Conservation (phyloP, 768 basidiomycete genomes). For the Macrolepiota dolichaula region DNA sequence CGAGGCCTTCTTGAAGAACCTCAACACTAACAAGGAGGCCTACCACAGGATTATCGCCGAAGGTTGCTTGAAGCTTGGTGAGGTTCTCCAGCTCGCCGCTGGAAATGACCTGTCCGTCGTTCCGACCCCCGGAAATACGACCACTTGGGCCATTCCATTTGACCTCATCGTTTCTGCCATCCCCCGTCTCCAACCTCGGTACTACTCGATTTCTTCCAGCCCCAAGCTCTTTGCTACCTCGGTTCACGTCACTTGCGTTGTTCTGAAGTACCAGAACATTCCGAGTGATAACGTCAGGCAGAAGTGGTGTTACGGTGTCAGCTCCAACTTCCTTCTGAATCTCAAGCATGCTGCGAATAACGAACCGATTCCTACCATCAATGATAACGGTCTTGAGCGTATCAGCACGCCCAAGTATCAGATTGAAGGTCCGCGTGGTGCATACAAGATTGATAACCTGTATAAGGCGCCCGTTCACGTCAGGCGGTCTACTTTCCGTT, state of each 20-base stretch:
- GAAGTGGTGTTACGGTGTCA: constrained; percentile 84
- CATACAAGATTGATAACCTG: constrained; percentile 65
- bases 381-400: constrained; percentile 30
- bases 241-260: constrained; percentile 94
- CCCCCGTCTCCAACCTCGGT: constrained; percentile 92
- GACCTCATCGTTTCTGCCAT: constrained; percentile 94
- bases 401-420: constrained; percentile 66
- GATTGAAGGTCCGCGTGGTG: constrained; percentile 87
- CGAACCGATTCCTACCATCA: constrained; percentile 47
- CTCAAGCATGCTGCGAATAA: constrained; percentile 73
- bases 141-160: constrained; percentile 90
- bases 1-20: constrained; percentile 63
- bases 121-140: constrained; percentile 74
- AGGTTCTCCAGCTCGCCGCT: constrained; percentile 88
- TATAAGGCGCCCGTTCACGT: constrained; percentile 94
- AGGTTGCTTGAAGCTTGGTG: constrained; percentile 88
- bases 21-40: constrained; percentile 85
- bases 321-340: constrained; percentile 94
- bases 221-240: constrained; percentile 87
- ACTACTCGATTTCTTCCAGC: constrained; percentile 97
- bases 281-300: constrained; percentile 45
- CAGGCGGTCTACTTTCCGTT: constrained; percentile 91
- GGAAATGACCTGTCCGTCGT: constrained; percentile 62
- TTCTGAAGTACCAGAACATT: constrained; percentile 85
- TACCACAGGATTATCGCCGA: constrained; percentile 75